Conservation (phyloP, 257 asterid genomes). For the Solanum sejunctum region DNA sequence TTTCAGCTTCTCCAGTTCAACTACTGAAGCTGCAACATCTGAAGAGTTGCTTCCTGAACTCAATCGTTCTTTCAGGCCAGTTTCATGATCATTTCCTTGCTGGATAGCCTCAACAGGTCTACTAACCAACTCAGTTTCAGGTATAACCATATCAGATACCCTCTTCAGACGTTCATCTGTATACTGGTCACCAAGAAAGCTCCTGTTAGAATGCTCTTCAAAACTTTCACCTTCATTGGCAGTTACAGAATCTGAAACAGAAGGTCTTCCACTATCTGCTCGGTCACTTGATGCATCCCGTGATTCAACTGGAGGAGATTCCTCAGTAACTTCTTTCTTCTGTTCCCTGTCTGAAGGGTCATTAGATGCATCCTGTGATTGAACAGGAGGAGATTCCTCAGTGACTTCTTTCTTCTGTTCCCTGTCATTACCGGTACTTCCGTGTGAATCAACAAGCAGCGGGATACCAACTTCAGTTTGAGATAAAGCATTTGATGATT, state of each 20-base stretch:
- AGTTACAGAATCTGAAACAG: slow-evolving; percentile 27
- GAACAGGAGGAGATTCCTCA: slow-evolving; percentile 21
- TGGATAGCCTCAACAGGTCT: slow-evolving; percentile 24
- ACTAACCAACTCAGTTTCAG: slow-evolving; percentile 18
- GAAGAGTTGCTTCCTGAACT: slow-evolving; percentile 32
- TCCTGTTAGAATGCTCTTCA: slow-evolving; percentile 27
- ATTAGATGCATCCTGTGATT: slow-evolving; percentile 23
- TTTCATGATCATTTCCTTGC: slow-evolving; percentile 15
- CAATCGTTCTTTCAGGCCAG: slow-evolving; percentile 19
- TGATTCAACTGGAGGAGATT: slow-evolving; percentile 24
- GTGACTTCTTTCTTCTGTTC: slow-evolving; percentile 19
- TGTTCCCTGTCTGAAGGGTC: slow-evolving; percentile 18
- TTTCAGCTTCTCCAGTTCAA: slow-evolving; percentile 67
- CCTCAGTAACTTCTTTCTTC: slow-evolving; percentile 3
- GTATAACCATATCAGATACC: slow-evolving; percentile 21
- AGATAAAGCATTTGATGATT: slow-evolving; percentile 23
- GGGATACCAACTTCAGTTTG: slow-evolving; percentile 17
- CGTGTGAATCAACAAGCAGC: slow-evolving; percentile 13
- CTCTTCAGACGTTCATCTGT: slow-evolving; percentile 20
- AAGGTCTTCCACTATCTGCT: slow-evolving; percentile 26
- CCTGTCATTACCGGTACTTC: slow-evolving; percentile 20
- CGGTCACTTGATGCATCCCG: slow-evolving; percentile 22
- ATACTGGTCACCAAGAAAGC: slow-evolving; percentile 19
- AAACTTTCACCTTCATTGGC: slow-evolving; percentile 22
- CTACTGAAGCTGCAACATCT: slow-evolving; percentile 26